Conservation (phyloP, 495 filamentous ascomycete genomes). For the Lophiostoma macrostomum region DNA sequence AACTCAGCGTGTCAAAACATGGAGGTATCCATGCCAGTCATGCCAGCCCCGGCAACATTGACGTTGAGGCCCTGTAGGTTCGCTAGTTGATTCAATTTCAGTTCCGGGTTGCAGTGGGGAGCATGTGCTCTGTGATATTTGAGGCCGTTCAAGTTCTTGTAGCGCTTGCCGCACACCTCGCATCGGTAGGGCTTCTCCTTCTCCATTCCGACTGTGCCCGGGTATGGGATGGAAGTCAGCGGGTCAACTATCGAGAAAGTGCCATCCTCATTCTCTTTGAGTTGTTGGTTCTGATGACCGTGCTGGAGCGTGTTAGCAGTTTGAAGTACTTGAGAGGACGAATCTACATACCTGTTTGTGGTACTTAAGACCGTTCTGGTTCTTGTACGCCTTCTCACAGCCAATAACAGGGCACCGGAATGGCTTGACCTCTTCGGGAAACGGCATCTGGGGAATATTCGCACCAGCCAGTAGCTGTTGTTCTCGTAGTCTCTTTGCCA, state of each 20-base stretch:
- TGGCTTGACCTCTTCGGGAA: slow-evolving; percentile 74
- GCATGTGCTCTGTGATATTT: slow-evolving; percentile 45
- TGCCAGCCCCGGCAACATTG: slow-evolving; percentile 44
- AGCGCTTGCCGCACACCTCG: slow-evolving; percentile 93
- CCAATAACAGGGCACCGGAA: slow-evolving; percentile 97
- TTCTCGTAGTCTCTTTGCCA: slow-evolving; percentile 65
- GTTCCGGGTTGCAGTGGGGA: slow-evolving; percentile 43
- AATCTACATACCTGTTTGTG: slow-evolving; percentile 64
- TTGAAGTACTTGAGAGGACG: slow-evolving; percentile 1
- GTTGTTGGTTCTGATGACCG: slow-evolving; percentile 91
- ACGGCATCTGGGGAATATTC: slow-evolving; percentile 33
- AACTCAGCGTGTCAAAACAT: slow-evolving; percentile 27
- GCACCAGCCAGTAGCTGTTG: slow-evolving; percentile 65
- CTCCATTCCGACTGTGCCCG: slow-evolving; percentile 96
- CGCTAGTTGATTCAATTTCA: slow-evolving; percentile 34
- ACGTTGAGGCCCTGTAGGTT: slow-evolving; percentile 38
- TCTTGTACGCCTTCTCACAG: slow-evolving; percentile 99
- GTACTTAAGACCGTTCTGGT: slow-evolving; percentile 95
- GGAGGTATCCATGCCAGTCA: slow-evolving; percentile 38
- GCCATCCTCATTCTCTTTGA: slow-evolving; percentile 92
- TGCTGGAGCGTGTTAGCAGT: slow-evolving; percentile 58
- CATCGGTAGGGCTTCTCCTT: slow-evolving; percentile 99
- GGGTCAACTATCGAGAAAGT: slow-evolving; percentile 98
- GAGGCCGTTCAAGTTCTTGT: slow-evolving; percentile 88
- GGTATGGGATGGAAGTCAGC: slow-evolving; percentile 87